Conservation (phyloP, 805 yeast species). For the Kuraishia borneana region DNA sequence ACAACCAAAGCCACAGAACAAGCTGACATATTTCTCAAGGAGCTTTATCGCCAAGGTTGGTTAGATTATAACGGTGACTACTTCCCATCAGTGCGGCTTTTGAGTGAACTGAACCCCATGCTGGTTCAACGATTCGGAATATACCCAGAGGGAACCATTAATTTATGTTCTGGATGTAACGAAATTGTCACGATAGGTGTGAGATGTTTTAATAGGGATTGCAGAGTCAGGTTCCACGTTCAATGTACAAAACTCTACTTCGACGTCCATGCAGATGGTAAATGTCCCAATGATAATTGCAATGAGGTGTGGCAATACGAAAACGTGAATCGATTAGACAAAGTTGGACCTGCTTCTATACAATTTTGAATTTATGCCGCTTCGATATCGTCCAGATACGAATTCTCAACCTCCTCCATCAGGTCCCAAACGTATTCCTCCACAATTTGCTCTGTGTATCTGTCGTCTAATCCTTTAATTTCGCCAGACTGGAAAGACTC, state of each 20-base stretch:
- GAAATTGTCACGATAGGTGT: conserved; percentile 44
- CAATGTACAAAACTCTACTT: conserved; percentile 31
- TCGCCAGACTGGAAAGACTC: conserved; percentile 11
- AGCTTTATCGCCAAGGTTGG: conserved; percentile 44
- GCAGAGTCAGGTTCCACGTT: conserved; percentile 33
- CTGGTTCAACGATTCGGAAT: conserved; percentile 31
- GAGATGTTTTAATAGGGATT: conserved; percentile 22
- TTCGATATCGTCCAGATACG: conserved; percentile 35
- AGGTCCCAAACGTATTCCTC: conserved; percentile 81
- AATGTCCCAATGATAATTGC: conserved; percentile 23
- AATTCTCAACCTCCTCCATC: conserved; percentile 71
- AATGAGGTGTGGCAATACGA: conserved; percentile 1
- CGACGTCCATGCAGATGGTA: conserved; percentile 16
- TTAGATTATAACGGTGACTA: conserved; percentile 24
- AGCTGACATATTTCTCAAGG: conserved; percentile 24
- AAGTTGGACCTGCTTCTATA: not conserved
- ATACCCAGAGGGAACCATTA: conserved; percentile 23
- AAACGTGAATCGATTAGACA: not conserved
- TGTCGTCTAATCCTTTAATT: conserved; percentile 40
- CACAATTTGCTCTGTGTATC: conserved; percentile 60
- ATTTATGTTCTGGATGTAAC: conserved; percentile 37
- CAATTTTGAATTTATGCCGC: no score
- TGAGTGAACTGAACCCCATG: conserved; percentile 36
- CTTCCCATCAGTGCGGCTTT: conserved; percentile 25
- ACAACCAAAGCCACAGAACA: conserved; percentile 22